Evolutionary conservation across 768 basidiomycete species (phyloP).

Genomic region (Ramaria rubella): DNA sequence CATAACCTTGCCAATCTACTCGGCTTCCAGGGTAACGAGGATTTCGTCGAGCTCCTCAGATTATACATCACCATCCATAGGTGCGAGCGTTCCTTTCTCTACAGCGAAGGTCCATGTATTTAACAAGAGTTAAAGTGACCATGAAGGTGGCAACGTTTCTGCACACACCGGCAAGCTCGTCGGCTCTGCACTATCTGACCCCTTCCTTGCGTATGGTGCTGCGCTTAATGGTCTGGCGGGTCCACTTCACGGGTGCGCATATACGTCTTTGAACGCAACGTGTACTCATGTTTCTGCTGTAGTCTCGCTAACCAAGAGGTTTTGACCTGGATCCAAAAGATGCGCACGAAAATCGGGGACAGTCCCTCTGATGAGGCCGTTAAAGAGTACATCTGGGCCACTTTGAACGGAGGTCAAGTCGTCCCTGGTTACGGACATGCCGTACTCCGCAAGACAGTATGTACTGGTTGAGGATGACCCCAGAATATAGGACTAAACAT

Average conservation of each 20-base stretch:
- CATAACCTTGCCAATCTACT: conserved; percentile 85
- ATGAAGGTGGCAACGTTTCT: conserved; percentile 98
- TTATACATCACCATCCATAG: conserved; percentile 98
- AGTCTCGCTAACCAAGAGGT: conserved; percentile 94
- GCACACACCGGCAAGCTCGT: conserved; percentile 91
- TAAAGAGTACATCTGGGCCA: conserved; percentile 91
- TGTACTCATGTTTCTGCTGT: neutral
- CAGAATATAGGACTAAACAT: neutral
- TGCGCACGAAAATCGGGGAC: conserved; percentile 85
- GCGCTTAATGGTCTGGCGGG: conserved; percentile 95
- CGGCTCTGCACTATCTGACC: conserved; percentile 93
- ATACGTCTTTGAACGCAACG: neutral
- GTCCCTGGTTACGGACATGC: conserved; percentile 91
- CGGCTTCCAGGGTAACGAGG: conserved; percentile 81
- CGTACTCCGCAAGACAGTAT: conserved; percentile 68
- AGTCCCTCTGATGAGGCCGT: conserved; percentile 81
- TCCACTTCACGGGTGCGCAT: conserved; percentile 75
- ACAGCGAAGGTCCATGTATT: neutral
- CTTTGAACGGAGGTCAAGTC: conserved; percentile 88
- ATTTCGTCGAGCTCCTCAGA: conserved; percentile 90
- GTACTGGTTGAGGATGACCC: conserved; percentile 5
- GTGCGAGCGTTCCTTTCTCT: conserved; percentile 26
- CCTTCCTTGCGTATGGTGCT: conserved; percentile 91
- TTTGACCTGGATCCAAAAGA: conserved; percentile 87
- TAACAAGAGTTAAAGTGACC: conserved; percentile 70